These are phyloP conservation scores for Colletotrichum aenigma DNA, from an alignment of 2,329 filamentous ascomycete species.

Conservation along the genomic window DNA sequence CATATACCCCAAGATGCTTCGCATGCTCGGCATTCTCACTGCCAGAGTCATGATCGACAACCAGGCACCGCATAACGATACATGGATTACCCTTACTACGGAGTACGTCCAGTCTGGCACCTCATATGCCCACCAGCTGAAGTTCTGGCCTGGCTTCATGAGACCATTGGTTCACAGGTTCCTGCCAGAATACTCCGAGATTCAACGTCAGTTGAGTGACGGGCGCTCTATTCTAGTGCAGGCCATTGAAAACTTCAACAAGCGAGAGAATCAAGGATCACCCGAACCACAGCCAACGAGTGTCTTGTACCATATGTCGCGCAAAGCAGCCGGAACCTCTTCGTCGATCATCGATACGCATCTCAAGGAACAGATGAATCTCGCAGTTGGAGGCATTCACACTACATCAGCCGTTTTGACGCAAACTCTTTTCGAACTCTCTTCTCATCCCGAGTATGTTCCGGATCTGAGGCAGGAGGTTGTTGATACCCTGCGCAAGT, in stretches of 20 bases:
- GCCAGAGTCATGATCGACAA: not conserved
- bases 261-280: not conserved
- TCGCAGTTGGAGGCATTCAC: not conserved
- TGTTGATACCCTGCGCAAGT: not conserved
- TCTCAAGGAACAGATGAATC: not conserved
- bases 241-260: not conserved
- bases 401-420: not conserved
- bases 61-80: not conserved
- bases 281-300: not conserved
- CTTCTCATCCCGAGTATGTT: not conserved
- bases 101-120: not conserved
- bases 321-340: not conserved
- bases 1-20: not conserved
- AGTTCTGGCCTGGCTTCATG: not conserved
- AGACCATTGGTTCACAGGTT: not conserved
- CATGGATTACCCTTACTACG: not conserved
- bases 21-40: not conserved
- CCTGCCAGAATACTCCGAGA: not conserved
- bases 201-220: not conserved
- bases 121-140: not conserved
- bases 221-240: not conserved
- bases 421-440: not conserved
- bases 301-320: not conserved
- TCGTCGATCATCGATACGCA: not conserved
- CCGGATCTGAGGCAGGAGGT: not conserved